Evolutionary conservation across 306 rosid species (phyloP).

Genomic region (Erythrophleum fordii): DNA sequence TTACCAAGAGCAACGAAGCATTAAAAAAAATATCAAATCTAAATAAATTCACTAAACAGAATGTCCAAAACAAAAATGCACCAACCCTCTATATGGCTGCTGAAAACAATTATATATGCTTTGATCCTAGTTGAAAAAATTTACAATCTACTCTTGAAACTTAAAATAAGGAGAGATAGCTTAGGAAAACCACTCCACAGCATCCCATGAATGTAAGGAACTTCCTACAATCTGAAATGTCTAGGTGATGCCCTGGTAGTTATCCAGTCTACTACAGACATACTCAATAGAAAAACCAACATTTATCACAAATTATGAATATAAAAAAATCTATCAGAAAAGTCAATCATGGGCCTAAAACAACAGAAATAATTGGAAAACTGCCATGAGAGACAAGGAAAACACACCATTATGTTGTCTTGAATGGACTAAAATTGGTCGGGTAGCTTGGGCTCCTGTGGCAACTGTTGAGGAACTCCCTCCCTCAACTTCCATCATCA

Average conservation of each 20-base stretch:
- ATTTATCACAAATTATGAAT: not conserved
- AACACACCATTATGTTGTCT: slow-evolving; percentile 42
- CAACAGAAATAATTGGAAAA: slow-evolving; percentile 26
- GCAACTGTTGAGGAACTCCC: slow-evolving; percentile 43
- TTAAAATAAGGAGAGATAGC: slow-evolving; percentile 1
- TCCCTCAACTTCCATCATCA: slow-evolving; percentile 50
- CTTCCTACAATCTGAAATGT: slow-evolving; percentile 15
- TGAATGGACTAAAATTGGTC: slow-evolving; percentile 22
- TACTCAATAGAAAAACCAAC: slow-evolving; percentile 5
- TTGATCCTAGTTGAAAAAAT: slow-evolving; percentile 24
- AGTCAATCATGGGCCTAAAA: slow-evolving; percentile 18
- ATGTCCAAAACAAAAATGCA: slow-evolving; percentile 23
- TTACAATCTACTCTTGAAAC: slow-evolving; percentile 21
- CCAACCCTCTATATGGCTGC: not conserved
- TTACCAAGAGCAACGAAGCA: slow-evolving; percentile 5
- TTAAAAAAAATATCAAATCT: not conserved
- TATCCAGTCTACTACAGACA: slow-evolving; percentile 21
- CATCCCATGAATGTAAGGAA: not conserved
- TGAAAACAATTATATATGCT: not conserved
- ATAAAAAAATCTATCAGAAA: slow-evolving; percentile 15
- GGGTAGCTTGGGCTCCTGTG: slow-evolving; percentile 17
- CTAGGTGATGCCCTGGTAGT: not conserved
- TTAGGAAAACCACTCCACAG: not conserved
- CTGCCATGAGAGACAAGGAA: slow-evolving; percentile 23
- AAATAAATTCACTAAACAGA: not conserved